Base-by-base conservation (phyloP, 2,329 filamentous ascomycete genomes). In the Fusarium citri region DNA sequence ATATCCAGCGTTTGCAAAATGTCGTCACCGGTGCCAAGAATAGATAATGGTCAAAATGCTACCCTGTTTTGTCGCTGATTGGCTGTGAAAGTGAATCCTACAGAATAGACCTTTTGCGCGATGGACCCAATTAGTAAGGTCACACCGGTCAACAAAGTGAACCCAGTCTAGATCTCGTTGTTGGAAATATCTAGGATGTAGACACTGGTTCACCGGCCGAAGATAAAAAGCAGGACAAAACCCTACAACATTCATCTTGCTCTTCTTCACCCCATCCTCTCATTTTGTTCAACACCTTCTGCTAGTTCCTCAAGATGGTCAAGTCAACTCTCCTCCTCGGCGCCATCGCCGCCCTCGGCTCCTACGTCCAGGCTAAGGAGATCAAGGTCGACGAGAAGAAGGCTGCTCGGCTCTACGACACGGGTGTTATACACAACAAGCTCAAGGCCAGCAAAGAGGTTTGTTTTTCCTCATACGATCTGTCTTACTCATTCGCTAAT, bases 361-460 rank as follows among this genome's bases (percentile, higher is more conserved):
- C 70, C 6, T 47, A 56, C n/a, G 58, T 49, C 4, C 16, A 41
- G 14, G 72, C 48, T 11, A 72, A 74, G 55, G 72, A 74, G 43
- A 66, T 74, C 2, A 43, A 72, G 50, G 59, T 68, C 9, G 50
- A 74, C 2, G 47, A 62, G 16, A 54, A 59, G 18, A 62, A 56
- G 37, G 72, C 57, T 1, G 57, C 56, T 2, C 49, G 50, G 41
- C 57, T 72, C 2, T 74, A 74, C 6, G 70, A 74, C 51, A 59
- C 65, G 0, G 72, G 72, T 12, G n/a, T 61, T 6, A 20, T 74
- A 11, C 72, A 74, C 34, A 69, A 74, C 31, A 46, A 59, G 23
- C 50, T 73, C 10, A 73, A 73, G 70, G 62, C 55, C 26, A 54
- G 16, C 6, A 74, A 74, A 43, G 8, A 64, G 50, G 70, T 50